These are phyloP conservation scores for Mrakia hoshinonis DNA, from an alignment of 768 basidiomycete species.

Conservation along the genomic window DNA sequence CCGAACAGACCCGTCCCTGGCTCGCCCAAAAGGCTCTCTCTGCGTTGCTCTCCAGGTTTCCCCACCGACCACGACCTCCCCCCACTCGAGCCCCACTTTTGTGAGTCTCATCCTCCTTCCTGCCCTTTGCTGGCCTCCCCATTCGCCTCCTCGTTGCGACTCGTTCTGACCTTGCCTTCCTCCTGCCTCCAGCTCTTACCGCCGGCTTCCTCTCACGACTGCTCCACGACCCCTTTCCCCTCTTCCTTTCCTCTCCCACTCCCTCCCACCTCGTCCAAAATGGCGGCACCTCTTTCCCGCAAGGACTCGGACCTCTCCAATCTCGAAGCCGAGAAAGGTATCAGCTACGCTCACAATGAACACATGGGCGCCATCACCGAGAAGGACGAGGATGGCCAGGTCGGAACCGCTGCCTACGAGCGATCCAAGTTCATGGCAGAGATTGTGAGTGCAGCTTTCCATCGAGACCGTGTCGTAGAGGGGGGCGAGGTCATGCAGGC, in stretches of 20 bases:
- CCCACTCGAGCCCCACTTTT: not conserved
- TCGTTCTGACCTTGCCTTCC: not conserved
- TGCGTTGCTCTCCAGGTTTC: not conserved
- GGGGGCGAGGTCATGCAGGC: not conserved
- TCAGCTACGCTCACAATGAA: constrained; percentile 31
- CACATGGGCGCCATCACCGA: constrained; percentile 33
- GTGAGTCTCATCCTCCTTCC: not conserved
- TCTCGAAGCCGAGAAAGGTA: constrained; percentile 24
- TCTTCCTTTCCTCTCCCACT: not conserved
- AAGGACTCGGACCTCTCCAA: constrained; percentile 1
- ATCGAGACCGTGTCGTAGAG: too few relatives aligned
- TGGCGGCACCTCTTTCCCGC: not conserved
- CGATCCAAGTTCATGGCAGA: constrained; percentile 36
- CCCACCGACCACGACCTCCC: not conserved
- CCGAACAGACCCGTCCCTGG: constrained; percentile 3
- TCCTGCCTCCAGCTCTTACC: not conserved
- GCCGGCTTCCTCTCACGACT: not conserved
- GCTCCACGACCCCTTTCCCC: not conserved
- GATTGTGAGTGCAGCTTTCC: constrained; percentile 32
- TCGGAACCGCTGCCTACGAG: constrained; percentile 37
- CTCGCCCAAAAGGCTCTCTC: not conserved
- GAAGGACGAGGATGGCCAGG: constrained; percentile 36
- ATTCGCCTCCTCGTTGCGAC: not conserved
- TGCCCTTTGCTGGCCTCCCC: not conserved
- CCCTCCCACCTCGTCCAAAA: not conserved